A percentile compares a stretch with the other conserved stretches of the same genome.
Conservation (phyloP, 2,329 filamentous ascomycete species). For the Ceratocystis papillata region DNA sequence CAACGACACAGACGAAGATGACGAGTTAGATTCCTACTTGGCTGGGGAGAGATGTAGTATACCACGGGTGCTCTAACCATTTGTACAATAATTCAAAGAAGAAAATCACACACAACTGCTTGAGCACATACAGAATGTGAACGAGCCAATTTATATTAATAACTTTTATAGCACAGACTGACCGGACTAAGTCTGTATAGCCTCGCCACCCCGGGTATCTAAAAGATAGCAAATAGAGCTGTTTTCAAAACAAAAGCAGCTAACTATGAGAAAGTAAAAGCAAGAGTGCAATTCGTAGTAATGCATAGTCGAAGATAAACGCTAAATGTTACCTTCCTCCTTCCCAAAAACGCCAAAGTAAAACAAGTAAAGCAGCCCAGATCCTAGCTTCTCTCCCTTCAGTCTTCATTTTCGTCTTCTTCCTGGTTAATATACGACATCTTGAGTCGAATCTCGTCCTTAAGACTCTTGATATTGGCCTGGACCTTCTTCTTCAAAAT, state of each 20-base stretch:
- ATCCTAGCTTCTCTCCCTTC: neutral
- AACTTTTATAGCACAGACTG: neutral
- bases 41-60: neutral
- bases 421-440: constrained; percentile 35
- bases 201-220: neutral
- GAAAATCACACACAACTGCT: constrained; percentile 19
- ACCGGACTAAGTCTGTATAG: neutral
- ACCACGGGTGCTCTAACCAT: neutral
- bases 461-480: constrained; percentile 40
- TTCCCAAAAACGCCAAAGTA: constrained; percentile 7
- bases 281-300: neutral
- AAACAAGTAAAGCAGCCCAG: constrained; percentile 8
- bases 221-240: neutral
- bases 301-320: neutral
- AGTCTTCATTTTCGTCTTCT: constrained; percentile 22
- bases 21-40: neutral
- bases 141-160: neutral
- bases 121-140: neutral
- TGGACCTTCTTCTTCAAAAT: constrained; percentile 43
- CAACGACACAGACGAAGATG: constrained; percentile 6
- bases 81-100: constrained; percentile 23
- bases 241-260: neutral
- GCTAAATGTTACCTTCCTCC: neutral
- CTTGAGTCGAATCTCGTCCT: constrained; percentile 38
- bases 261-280: constrained; percentile 1